Evolutionary conservation across 2,329 filamentous ascomycete species (phyloP).

Genomic region (Diplodia corticola): DNA sequence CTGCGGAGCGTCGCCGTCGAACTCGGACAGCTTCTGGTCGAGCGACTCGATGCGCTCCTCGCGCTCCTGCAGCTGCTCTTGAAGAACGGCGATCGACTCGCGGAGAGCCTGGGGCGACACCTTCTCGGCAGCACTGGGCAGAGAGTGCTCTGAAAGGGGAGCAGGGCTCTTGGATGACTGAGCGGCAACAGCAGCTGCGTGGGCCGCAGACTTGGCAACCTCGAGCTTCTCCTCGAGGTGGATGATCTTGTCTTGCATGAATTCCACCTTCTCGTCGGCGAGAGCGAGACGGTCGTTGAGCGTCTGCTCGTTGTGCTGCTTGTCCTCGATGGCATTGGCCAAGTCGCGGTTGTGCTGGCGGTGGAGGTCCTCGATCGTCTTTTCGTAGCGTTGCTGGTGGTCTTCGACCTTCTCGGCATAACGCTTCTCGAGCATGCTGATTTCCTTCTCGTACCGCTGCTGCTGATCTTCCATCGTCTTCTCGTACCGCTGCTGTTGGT

Average conservation of each 20-base stretch:
- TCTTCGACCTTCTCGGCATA: slow-evolving; percentile 37
- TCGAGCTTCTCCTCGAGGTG: slow-evolving; percentile 90
- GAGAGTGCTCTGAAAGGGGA: slow-evolving; percentile 31
- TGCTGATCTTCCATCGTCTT: slow-evolving; percentile 33
- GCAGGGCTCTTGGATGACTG: slow-evolving; percentile 51
- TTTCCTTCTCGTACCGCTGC: slow-evolving; percentile 49
- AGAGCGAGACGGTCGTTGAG: slow-evolving; percentile 78
- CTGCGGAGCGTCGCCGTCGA: slow-evolving; percentile 73
- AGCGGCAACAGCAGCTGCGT: slow-evolving; percentile 72
- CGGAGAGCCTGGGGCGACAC: slow-evolving; percentile 92
- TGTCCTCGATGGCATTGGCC: slow-evolving; percentile 75
- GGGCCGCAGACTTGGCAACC: slow-evolving; percentile 83
- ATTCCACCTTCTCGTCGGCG: slow-evolving; percentile 79
- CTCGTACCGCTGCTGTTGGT: slow-evolving; percentile 36
- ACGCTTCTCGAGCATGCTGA: slow-evolving; percentile 44
- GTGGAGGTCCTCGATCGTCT: slow-evolving; percentile 68
- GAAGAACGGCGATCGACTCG: slow-evolving; percentile 92
- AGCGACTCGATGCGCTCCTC: slow-evolving; percentile 87
- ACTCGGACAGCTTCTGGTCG: slow-evolving; percentile 66
- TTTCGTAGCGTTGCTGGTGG: slow-evolving; percentile 60
- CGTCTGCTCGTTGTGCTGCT: slow-evolving; percentile 75
- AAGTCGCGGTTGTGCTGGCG: slow-evolving; percentile 64
- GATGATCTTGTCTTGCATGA: slow-evolving; percentile 79
- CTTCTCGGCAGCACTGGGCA: slow-evolving; percentile 68
- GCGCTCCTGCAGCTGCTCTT: slow-evolving; percentile 94